Percentiles rank a stretch among this genome's conserved stretches.
Conservation (phyloP, 2,329 filamentous ascomycete species). For the Alternaria novae-zelandiae region DNA sequence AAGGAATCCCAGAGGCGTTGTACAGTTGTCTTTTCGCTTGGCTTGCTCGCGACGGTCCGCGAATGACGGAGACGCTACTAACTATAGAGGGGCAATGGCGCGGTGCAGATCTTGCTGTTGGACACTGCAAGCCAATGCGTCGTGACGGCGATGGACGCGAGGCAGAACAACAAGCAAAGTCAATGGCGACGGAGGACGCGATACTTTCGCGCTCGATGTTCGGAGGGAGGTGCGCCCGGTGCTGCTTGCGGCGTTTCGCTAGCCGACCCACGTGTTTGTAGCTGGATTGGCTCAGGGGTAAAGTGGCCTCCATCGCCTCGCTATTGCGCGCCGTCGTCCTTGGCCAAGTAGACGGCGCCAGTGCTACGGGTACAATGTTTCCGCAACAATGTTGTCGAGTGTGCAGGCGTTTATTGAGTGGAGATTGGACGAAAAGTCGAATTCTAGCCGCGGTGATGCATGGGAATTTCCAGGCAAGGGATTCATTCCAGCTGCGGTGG, state of each 20-base stretch:
- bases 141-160: neutral
- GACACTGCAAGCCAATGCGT: neutral
- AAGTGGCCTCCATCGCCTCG: neutral
- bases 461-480: neutral
- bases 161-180: neutral
- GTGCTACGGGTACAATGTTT: neutral
- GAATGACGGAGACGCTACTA: neutral
- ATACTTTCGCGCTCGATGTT: neutral
- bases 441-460: neutral
- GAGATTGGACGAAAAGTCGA: constrained; percentile 4
- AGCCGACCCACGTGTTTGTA: constrained; percentile 19
- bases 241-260: constrained; percentile 23
- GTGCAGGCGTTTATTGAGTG: constrained; percentile 4
- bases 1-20: neutral
- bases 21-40: neutral
- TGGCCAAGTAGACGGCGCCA: neutral
- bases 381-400: neutral
- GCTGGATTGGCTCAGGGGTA: constrained; percentile 23
- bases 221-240: constrained; percentile 3
- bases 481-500: neutral
- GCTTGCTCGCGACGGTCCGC: neutral
- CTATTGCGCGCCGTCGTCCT: neutral
- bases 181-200: neutral
- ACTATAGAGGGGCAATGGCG: neutral
- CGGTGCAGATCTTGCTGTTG: neutral